Conservation (phyloP, 371 early-diverging fungal species). For the Fennellomyces sp. region DNA sequence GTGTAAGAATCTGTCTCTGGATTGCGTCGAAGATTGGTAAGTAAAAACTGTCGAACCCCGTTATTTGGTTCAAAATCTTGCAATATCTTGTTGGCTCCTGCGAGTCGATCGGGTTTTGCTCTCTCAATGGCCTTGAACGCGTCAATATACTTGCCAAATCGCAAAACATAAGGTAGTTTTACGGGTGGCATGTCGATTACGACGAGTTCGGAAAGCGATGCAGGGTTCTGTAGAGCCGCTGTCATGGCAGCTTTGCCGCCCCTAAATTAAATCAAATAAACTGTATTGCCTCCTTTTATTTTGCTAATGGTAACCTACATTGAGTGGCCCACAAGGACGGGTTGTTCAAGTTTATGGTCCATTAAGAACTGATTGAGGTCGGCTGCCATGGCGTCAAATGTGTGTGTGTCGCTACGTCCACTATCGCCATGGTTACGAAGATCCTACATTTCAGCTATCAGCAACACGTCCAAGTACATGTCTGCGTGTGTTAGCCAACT, state of each 20-base stretch:
- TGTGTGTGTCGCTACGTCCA: slow-evolving; percentile 66
- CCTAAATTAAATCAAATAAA: slow-evolving; percentile 32
- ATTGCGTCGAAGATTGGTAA: slow-evolving; percentile 75
- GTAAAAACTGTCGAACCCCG: slow-evolving; percentile 79
- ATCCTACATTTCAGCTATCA: slow-evolving; percentile 52
- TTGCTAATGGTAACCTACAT: slow-evolving; percentile 52
- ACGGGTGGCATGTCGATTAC: slow-evolving; percentile 89
- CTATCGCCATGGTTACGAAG: slow-evolving; percentile 95
- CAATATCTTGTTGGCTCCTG: slow-evolving; percentile 80
- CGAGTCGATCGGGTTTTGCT: slow-evolving; percentile 52
- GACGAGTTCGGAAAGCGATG: slow-evolving; percentile 65
- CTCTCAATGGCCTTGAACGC: slow-evolving; percentile 72
- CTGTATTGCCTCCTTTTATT: neutral
- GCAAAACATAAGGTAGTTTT: slow-evolving; percentile 41
- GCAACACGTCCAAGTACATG: neutral
- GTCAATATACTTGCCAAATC: slow-evolving; percentile 61
- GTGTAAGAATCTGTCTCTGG: slow-evolving; percentile 48
- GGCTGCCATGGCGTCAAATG: slow-evolving; percentile 75
- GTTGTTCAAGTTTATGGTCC: slow-evolving; percentile 49
- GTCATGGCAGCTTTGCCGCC: slow-evolving; percentile 94
- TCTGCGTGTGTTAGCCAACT: neutral
- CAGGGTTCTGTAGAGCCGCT: slow-evolving; percentile 61
- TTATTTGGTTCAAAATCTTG: slow-evolving; percentile 52
- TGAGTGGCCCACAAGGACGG: slow-evolving; percentile 86
- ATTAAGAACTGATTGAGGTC: slow-evolving; percentile 72